These are phyloP conservation scores for Trypanosoma avium DNA, from an alignment of 208 protist genomes.

Conservation along the genomic window DNA sequence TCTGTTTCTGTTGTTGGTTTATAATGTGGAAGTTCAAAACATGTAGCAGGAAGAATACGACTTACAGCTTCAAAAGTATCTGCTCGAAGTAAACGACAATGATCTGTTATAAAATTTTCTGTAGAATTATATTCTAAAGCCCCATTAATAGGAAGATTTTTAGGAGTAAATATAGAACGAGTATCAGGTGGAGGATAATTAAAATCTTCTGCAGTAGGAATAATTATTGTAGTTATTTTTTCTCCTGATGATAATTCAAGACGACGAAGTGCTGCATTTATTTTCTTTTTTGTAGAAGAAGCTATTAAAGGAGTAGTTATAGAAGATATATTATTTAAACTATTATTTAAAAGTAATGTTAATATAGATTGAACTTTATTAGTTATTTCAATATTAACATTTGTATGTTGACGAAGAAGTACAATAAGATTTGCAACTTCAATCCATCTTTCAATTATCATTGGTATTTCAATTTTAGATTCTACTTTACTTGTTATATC, in stretches of 20 bases:
- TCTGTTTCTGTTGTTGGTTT: constrained; percentile 52
- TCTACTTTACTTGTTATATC: background rate
- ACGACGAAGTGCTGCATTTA: constrained; percentile 27
- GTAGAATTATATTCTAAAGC: constrained; percentile 35
- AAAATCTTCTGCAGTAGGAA: constrained; percentile 67
- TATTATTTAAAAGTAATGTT: constrained; percentile 23
- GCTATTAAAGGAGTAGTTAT: background rate
- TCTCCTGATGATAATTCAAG: constrained; percentile 13
- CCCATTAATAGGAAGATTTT: constrained; percentile 74
- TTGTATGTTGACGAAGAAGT: constrained; percentile 54
- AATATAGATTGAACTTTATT: constrained; percentile 25
- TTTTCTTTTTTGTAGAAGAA: constrained; percentile 12
- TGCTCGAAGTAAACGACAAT: constrained; percentile 77
- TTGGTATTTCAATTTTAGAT: constrained; percentile 14
- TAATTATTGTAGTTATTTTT: constrained; percentile 22
- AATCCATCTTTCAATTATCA: constrained; percentile 47
- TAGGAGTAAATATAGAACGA: constrained; percentile 54
- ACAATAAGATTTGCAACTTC: constrained; percentile 72
- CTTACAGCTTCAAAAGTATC: constrained; percentile 84
- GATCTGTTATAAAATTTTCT: constrained; percentile 68
- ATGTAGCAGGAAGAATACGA: constrained; percentile 63
- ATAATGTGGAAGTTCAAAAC: constrained; percentile 64
- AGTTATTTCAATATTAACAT: constrained; percentile 7
- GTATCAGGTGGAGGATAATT: constrained; percentile 51
- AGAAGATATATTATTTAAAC: background rate